Evolutionary conservation across 371 early-diverging fungal genomes (phyloP).

Genomic region (Mortierella sp.): DNA sequence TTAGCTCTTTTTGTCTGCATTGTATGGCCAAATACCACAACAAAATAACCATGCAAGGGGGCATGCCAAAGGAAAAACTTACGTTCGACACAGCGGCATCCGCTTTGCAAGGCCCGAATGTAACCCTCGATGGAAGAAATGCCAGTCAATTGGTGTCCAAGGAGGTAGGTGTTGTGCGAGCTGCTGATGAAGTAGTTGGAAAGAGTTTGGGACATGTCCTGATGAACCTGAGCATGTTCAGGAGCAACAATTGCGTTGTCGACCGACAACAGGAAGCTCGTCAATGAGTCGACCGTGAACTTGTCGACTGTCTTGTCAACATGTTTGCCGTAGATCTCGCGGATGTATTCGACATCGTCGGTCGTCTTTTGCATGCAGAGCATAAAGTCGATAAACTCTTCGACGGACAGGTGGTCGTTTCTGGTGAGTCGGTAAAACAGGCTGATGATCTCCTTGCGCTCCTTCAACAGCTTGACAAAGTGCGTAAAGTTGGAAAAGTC

Average conservation of each 20-base stretch:
- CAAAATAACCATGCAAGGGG: background rate
- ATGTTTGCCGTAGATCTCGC: slow-evolving; percentile 50
- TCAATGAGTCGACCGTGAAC: slow-evolving; percentile 52
- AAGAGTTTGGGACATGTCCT: slow-evolving; percentile 69
- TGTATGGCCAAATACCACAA: background rate
- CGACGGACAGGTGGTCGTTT: slow-evolving; percentile 42
- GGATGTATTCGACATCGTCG: slow-evolving; percentile 38
- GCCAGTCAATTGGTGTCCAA: slow-evolving; percentile 83
- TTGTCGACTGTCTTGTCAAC: slow-evolving; percentile 42
- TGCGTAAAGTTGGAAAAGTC: slow-evolving; percentile 56
- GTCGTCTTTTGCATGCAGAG: slow-evolving; percentile 50
- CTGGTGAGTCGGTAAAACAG: slow-evolving; percentile 35
- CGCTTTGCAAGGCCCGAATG: slow-evolving; percentile 81
- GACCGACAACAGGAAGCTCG: slow-evolving; percentile 58
- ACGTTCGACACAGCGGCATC: slow-evolving; percentile 88
- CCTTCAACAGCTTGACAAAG: slow-evolving; percentile 60
- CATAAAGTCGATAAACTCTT: slow-evolving; percentile 58
- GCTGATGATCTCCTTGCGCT: slow-evolving; percentile 49
- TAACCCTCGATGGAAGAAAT: slow-evolving; percentile 84
- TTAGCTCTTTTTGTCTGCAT: background rate
- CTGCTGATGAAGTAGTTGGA: slow-evolving; percentile 83
- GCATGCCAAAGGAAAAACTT: slow-evolving; percentile 17
- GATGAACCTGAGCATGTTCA: slow-evolving; percentile 47
- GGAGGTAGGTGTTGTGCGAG: slow-evolving; percentile 87
- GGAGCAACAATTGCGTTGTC: slow-evolving; percentile 56